Base-by-base conservation (phyloP, 768 basidiomycete species). In the Termitomyces sp. region DNA sequence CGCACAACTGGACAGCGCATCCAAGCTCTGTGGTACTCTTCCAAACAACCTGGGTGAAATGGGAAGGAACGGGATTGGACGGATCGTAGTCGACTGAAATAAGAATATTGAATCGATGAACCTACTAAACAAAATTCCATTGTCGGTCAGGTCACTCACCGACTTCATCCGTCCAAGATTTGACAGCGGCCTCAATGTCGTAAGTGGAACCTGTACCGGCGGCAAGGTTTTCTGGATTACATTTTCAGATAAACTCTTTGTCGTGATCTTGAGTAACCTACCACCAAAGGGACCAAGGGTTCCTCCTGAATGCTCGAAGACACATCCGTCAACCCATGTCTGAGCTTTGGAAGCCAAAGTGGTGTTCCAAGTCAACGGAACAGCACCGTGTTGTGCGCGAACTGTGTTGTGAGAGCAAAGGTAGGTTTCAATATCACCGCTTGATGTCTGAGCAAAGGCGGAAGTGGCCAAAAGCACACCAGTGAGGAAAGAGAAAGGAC, bases 11-110 rank as follows among this genome's bases (percentile, higher is more conserved):
- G 21, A 79, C 70, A 34, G 84, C 86, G 61, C 85, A 89, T 22
- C 85, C 87, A 21, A 88, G 73, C 56, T 86, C 70, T 1, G 76
- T 80, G 19, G 81, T 77, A 5, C 67, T 73, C 67, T 89, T 88
- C 88, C 88, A 90, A 8, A 90, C 86, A 6, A 87, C 79, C 65
- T 88, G 87, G 10, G 87, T 89, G 63, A 84, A 90, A 65, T 90
- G 88, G 46, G 84, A 86, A 17, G 78, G 62, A 41, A 69, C 59
- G 2, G 87, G 87, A 67, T 80, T 81, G 62, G 62, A 74, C 35
- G 84, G 70, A 60, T 83, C 61, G 64, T 87, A 88, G 32, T 79
- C 58, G 3, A 75, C 84, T 86, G 45, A 12, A 6, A 22, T 8
- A 17, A 14, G 6, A 38, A n/a, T 54, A 5, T 10, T 21, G 15